Percentiles rank a stretch among this genome's conserved stretches.
These are phyloP conservation scores for Nakazawaea anatomiae DNA, from an alignment of 805 yeast species.

Conservation along the genomic window DNA sequence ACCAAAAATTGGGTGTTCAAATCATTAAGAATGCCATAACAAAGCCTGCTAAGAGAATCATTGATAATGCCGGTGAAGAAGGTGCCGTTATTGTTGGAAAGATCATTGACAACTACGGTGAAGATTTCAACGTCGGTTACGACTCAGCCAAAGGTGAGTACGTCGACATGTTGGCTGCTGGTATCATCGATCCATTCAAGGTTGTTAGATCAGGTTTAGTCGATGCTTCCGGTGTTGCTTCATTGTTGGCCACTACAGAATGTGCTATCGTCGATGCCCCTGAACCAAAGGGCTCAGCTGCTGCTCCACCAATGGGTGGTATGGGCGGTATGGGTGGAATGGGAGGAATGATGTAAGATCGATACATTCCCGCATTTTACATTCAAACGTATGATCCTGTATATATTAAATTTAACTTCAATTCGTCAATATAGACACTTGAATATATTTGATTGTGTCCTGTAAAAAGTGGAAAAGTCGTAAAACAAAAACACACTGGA, in stretches of 20 bases:
- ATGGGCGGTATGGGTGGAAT: conserved; percentile 55
- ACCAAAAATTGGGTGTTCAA: conserved; percentile 93
- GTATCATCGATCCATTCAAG: conserved; percentile 98
- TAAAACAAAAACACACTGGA: no score
- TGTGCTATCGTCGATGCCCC: conserved; percentile 97
- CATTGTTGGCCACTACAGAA: conserved; percentile 95
- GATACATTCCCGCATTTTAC: not conserved
- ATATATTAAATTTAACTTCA: not conserved
- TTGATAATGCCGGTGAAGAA: conserved; percentile 96
- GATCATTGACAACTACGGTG: conserved; percentile 53
- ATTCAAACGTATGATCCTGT: not conserved
- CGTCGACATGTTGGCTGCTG: conserved; percentile 93
- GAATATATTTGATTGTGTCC: no score
- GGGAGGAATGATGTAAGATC: conserved; percentile 13
- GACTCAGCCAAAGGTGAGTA: conserved; percentile 89
- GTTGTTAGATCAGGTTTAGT: conserved; percentile 94
- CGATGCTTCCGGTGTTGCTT: conserved; percentile 97
- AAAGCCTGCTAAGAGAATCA: conserved; percentile 92
- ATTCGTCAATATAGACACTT: not conserved
- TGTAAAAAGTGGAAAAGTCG: no score
- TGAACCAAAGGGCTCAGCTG: conserved; percentile 60
- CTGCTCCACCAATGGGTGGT: conserved; percentile 56
- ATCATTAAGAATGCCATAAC: conserved; percentile 89
- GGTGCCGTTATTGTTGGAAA: conserved; percentile 96
- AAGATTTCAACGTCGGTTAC: conserved; percentile 83